Evolutionary conservation across 495 filamentous ascomycete genomes (phyloP).

Genomic region (Penicillium daleae): DNA sequence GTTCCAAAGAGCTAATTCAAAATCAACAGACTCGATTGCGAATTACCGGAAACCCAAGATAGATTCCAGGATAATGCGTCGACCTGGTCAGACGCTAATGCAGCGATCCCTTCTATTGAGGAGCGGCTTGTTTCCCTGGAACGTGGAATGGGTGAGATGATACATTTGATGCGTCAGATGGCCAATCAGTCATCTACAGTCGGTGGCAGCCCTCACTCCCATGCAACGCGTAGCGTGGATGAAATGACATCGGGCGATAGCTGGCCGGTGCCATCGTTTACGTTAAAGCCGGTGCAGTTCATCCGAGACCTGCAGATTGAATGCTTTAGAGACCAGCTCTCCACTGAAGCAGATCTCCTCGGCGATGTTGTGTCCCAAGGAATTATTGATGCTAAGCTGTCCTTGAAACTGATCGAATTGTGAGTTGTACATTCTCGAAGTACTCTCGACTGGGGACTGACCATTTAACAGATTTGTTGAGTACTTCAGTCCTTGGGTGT

Average conservation of each 20-base stretch:
- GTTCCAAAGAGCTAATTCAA: conserved; percentile 16
- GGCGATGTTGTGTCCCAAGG: conserved; percentile 39
- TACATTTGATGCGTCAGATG: conserved; percentile 44
- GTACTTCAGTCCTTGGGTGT: conserved; percentile 43
- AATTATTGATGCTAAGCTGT: conserved; percentile 41
- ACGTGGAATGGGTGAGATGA: conserved; percentile 46
- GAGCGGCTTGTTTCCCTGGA: conserved; percentile 44
- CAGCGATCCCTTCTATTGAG: conserved; percentile 43
- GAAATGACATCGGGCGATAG: conserved; percentile 27
- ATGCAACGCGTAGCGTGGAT: conserved; percentile 31
- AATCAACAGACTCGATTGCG: conserved; percentile 40
- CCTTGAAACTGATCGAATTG: conserved; percentile 44
- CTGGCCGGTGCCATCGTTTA: conserved; percentile 23
- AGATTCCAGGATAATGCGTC: conserved; percentile 41
- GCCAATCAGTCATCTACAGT: conserved; percentile 32
- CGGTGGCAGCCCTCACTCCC: conserved; percentile 22
- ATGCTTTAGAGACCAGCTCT: conserved; percentile 34
- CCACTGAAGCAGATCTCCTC: conserved; percentile 30
- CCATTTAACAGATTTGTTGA: conserved; percentile 36
- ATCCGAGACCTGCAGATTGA: conserved; percentile 44
- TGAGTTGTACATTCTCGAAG: conserved; percentile 17
- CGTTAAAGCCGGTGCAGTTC: conserved; percentile 41
- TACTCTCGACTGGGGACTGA: not conserved
- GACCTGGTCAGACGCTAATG: conserved; percentile 40
- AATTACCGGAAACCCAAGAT: conserved; percentile 44